Percentiles rank a stretch among this genome's conserved stretches.
phyloP scores from a whole-genome alignment of 2,329 filamentous ascomycete genomes.

The Colletotrichum destructivum region DNA sequence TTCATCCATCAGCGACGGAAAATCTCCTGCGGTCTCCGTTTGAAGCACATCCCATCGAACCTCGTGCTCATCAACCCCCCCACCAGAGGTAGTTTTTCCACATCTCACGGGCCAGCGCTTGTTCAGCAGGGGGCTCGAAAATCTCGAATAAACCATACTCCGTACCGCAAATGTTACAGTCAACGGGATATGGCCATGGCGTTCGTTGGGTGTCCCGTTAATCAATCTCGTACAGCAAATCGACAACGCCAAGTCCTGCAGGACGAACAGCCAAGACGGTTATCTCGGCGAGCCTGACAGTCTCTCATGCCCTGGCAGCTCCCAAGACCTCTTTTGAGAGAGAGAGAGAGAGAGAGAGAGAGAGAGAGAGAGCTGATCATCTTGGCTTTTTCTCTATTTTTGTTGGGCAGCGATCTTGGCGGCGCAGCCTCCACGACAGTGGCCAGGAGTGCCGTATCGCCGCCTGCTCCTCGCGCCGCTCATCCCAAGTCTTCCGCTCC shows the following conservation, averaged over 20 bases:
- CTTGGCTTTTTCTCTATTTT: constrained; percentile 12
- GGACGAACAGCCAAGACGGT: constrained; percentile 25
- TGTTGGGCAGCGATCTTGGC: background rate
- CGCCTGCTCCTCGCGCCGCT: too few species aligned
- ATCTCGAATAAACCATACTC: background rate
- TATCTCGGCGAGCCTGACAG: constrained; percentile 28
- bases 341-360: too few species aligned
- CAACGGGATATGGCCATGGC: too few species aligned
- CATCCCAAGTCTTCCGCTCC: background rate
- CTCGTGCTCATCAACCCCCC: too few species aligned
- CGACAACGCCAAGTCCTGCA: constrained; percentile 11
- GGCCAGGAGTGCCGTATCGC: too few species aligned
- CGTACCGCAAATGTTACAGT: too few species aligned
- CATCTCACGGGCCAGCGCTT: background rate
- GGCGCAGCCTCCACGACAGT: background rate
- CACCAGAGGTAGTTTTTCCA: background rate
- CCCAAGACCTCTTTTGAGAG: constrained; percentile 13
- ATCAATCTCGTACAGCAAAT: background rate
- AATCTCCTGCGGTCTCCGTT: background rate
- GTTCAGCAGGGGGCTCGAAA: background rate
- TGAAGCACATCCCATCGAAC: too few species aligned
- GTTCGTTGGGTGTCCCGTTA: too few species aligned
- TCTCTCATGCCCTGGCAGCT: constrained; percentile 17
- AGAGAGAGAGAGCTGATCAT: constrained; percentile 11
- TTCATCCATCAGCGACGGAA: constrained; percentile 11